These are phyloP conservation scores for Pseudogymnoascus sp. DNA, from an alignment of 2,329 filamentous ascomycete genomes.

Conservation along the genomic window DNA sequence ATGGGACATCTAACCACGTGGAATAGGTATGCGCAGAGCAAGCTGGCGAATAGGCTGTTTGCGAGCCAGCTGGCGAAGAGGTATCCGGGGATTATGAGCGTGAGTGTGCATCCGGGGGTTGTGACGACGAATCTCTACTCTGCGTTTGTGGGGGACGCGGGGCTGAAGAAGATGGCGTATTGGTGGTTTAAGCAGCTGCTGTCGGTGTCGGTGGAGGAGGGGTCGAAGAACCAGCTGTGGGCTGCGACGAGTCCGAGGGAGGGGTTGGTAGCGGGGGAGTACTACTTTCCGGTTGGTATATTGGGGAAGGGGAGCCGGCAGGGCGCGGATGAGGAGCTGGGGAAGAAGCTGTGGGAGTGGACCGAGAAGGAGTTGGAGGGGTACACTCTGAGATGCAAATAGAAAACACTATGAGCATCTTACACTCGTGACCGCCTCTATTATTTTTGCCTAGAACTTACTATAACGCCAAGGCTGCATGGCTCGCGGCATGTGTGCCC, in stretches of 20 bases:
- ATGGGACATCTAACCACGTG: constrained; percentile 17
- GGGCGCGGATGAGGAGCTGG: constrained; percentile 26
- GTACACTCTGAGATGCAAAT: constrained; percentile 9
- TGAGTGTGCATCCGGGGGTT: constrained; percentile 37
- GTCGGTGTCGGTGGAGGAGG: constrained; percentile 28
- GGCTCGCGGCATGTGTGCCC: neutral
- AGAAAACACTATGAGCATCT: neutral
- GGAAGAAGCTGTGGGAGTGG: constrained; percentile 34
- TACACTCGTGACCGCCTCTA: neutral
- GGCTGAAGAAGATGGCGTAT: constrained; percentile 9
- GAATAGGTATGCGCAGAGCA: constrained; percentile 38
- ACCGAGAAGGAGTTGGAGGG: constrained; percentile 25
- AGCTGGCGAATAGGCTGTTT: constrained; percentile 42
- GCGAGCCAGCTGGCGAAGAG: constrained; percentile 34
- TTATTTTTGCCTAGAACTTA: neutral
- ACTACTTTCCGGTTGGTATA: constrained; percentile 31
- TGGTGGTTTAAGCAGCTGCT: constrained; percentile 7
- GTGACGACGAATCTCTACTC: constrained; percentile 20
- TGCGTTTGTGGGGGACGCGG: constrained; percentile 13
- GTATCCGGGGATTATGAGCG: constrained; percentile 32
- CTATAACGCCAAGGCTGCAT: neutral
- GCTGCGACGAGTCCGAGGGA: constrained; percentile 30
- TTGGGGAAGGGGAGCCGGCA: constrained; percentile 20
- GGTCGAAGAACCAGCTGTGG: constrained; percentile 36
- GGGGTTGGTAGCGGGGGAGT: constrained; percentile 28